Conservation (phyloP, 345 rosid species). For the Eucalyptus tenuipes region DNA sequence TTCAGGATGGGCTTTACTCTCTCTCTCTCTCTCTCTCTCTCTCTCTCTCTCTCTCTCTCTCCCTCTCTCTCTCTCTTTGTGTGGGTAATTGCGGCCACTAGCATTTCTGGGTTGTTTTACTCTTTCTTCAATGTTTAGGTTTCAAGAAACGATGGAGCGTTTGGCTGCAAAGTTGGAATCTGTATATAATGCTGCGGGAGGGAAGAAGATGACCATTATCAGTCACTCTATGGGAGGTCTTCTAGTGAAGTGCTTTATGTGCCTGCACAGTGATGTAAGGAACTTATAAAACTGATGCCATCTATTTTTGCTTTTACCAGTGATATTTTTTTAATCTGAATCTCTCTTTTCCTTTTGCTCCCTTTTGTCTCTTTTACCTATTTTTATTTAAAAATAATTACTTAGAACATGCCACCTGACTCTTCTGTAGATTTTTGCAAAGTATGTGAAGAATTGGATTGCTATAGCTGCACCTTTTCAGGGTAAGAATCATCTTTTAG, state of each 20-base stretch:
- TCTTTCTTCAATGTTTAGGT: slow-evolving; percentile 24
- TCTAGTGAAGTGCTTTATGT: slow-evolving; percentile 88
- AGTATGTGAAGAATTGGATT: slow-evolving; percentile 90
- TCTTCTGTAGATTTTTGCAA: slow-evolving; percentile 57
- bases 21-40: background rate
- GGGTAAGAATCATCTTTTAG: slow-evolving; percentile 24
- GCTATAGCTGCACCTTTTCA: slow-evolving; percentile 93
- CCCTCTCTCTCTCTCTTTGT: background rate
- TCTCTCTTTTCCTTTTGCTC: background rate
- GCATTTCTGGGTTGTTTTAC: background rate
- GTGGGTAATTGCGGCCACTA: background rate
- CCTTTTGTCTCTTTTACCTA: background rate
- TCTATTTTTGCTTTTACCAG: background rate
- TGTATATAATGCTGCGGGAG: slow-evolving; percentile 71
- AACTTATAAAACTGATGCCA: background rate
- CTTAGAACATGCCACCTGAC: background rate
- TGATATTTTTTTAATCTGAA: background rate
- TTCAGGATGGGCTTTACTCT: background rate
- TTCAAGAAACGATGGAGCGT: slow-evolving; percentile 55
- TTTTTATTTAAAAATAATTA: background rate
- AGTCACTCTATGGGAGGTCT: slow-evolving; percentile 98
- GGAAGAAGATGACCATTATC: slow-evolving; percentile 74
- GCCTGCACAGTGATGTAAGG: slow-evolving; percentile 65
- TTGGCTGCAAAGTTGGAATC: slow-evolving; percentile 62
- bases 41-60: background rate